Evolutionary conservation across 2,329 filamentous ascomycete genomes (phyloP).

Genomic region (Cercospora citrullina): DNA sequence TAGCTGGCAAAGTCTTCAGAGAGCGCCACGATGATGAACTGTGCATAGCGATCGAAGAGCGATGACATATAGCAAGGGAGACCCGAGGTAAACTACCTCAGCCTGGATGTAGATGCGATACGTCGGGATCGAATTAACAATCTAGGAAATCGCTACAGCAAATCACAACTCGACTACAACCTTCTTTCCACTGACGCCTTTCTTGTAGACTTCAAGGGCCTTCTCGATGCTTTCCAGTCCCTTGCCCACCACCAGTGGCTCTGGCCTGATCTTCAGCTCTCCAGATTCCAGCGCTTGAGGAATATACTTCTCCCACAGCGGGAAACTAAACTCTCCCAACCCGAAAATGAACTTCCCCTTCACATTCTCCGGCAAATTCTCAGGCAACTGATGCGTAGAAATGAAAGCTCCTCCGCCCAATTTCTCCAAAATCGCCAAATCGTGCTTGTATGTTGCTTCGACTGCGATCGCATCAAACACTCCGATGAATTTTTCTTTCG

Average conservation of each 20-base stretch:
- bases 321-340: constrained; percentile 11
- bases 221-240: constrained; percentile 10
- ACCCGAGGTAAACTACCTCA: neutral
- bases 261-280: constrained; percentile 7
- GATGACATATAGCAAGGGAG: neutral
- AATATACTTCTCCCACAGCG: constrained; percentile 21
- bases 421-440: constrained; percentile 11
- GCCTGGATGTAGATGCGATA: neutral
- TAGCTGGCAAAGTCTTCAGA: neutral
- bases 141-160: neutral
- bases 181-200: constrained; percentile 17
- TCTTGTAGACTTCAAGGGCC: constrained; percentile 2
- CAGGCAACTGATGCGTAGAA: constrained; percentile 8
- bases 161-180: constrained; percentile 12
- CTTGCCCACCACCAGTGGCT: constrained; percentile 5
- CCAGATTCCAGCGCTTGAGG: constrained; percentile 1
- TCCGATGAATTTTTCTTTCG: neutral
- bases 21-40: neutral
- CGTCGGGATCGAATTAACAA: neutral
- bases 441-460: constrained; percentile 4
- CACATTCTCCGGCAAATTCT: constrained; percentile 3
- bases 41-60: neutral
- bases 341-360: constrained; percentile 8
- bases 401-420: constrained; percentile 10
- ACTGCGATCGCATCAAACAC: constrained; percentile 14